phyloP scores from a whole-genome alignment of 441 rosid genomes.

The Populus trichocarpa region DNA sequence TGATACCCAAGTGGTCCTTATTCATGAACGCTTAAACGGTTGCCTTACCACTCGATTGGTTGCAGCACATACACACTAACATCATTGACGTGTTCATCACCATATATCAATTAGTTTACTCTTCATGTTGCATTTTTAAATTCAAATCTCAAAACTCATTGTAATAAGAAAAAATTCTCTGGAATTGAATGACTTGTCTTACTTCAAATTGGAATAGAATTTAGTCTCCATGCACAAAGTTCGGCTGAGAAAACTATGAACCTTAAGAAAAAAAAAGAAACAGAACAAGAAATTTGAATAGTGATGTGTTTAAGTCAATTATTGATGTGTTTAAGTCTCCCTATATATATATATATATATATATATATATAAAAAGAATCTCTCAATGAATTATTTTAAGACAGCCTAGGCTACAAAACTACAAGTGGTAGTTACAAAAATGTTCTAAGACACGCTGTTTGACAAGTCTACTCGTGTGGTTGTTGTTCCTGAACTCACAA shows the following conservation, averaged over 20 bases:
- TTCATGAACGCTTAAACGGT: too few species aligned
- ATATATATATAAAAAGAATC: background rate
- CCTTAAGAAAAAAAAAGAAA: too few species aligned
- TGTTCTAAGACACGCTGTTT: background rate
- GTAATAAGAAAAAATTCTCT: background rate
- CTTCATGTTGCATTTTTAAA: background rate
- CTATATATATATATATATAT: too few species aligned
- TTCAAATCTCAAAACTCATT: background rate
- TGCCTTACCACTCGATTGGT: background rate
- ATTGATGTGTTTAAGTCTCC: background rate
- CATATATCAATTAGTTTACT: background rate
- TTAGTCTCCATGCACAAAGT: background rate
- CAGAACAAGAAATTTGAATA: too few species aligned
- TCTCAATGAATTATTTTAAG: background rate
- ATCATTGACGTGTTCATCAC: background rate
- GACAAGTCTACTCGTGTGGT: background rate
- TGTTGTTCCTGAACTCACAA: background rate
- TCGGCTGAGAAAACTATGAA: background rate
- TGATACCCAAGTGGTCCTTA: too few species aligned
- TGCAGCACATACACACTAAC: background rate
- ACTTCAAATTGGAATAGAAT: background rate
- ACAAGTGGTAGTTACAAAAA: too few species aligned
- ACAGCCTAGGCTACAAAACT: background rate
- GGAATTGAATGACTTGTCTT: background rate
- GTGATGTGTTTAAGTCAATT: background rate